phyloP scores from a whole-genome alignment of 2,329 filamentous ascomycete genomes.

The Hirsutella thompsonii region DNA sequence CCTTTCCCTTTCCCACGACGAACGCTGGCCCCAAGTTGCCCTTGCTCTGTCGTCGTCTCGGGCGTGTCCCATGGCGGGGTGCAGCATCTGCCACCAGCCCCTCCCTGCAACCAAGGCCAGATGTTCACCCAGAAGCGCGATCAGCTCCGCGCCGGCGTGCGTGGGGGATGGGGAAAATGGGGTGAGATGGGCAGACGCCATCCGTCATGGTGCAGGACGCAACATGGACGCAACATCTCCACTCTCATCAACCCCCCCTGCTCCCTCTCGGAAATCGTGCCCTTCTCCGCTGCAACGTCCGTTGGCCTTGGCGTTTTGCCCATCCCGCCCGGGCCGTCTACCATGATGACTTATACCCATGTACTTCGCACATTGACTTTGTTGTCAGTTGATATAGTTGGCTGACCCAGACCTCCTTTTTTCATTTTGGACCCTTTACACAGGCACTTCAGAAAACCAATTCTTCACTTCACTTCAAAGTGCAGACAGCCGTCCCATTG shows the following conservation, averaged over 20 bases:
- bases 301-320: neutral
- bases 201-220: conserved; percentile 2
- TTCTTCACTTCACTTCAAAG: conserved; percentile 6
- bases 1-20: too few relatives aligned
- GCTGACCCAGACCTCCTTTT: neutral
- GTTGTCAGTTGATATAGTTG: neutral
- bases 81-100: neutral
- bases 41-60: too few relatives aligned
- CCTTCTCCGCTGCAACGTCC: neutral
- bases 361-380: too few relatives aligned
- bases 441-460: conserved; percentile 3
- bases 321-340: neutral
- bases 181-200: neutral
- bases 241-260: neutral
- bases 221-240: neutral
- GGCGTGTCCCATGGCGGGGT: neutral
- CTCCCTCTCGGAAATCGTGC: neutral
- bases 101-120: neutral
- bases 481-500: conserved; percentile 32
- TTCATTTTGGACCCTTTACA: neutral
- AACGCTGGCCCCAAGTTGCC: too few relatives aligned
- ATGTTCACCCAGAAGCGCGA: neutral
- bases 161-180: neutral
- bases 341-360: too few relatives aligned
- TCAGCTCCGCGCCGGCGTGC: neutral